Conservation (phyloP, 345 rosid species). For the Limnanthes douglasii region DNA sequence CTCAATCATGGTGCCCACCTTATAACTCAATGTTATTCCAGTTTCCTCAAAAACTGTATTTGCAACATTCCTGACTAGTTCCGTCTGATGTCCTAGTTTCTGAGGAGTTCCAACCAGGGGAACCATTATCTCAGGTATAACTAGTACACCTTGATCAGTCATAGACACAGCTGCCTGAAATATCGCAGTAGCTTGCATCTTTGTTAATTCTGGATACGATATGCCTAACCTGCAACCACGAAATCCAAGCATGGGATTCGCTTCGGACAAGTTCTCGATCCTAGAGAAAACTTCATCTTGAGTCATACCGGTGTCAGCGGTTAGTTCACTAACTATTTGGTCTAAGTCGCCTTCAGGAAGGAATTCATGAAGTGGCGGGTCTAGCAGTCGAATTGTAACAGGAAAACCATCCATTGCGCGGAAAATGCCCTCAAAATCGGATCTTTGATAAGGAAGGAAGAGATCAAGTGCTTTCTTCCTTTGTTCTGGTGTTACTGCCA, state of each 20-base stretch:
- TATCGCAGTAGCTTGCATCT: conserved; percentile 90
- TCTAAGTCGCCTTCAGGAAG: conserved; percentile 91
- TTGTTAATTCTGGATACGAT: conserved; percentile 87
- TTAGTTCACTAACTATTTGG: conserved; percentile 50
- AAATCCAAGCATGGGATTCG: conserved; percentile 96
- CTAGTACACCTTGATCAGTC: conserved; percentile 57
- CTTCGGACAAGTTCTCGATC: conserved; percentile 85
- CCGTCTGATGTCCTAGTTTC: conserved; percentile 73
- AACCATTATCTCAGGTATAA: conserved; percentile 93
- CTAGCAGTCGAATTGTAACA: conserved; percentile 80
- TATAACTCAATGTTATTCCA: conserved; percentile 40
- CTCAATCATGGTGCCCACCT: conserved; percentile 98
- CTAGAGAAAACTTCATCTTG: conserved; percentile 71
- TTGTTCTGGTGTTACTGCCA: conserved; percentile 80
- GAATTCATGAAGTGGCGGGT: conserved; percentile 96
- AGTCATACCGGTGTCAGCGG: conserved; percentile 44
- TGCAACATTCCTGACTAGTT: conserved; percentile 40
- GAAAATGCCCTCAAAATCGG: conserved; percentile 90
- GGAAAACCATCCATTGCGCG: conserved; percentile 96
- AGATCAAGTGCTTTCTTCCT: conserved; percentile 56
- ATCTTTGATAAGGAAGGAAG: conserved; percentile 78
- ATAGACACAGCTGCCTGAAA: conserved; percentile 79
- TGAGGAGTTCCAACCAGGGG: conserved; percentile 90
- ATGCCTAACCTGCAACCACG: conserved; percentile 99
- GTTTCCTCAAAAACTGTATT: conserved; percentile 54